Percentiles rank a stretch among this genome's conserved stretches.
Evolutionary conservation across 306 rosid genomes (phyloP).

Genomic region (Gastrolobium bilobum): DNA sequence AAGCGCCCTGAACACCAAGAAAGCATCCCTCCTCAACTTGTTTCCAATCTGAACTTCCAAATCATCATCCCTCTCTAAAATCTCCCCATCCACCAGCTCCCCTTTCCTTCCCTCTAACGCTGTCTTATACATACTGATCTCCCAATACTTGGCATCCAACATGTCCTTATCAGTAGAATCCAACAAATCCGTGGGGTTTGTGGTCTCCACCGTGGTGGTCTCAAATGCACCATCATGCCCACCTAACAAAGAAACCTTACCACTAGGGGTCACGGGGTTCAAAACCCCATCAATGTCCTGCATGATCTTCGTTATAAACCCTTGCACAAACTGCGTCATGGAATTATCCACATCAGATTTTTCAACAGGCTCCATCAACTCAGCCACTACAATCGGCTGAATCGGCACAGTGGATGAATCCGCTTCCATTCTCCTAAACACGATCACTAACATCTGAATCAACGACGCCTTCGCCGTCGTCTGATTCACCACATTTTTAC

Average conservation of each 20-base stretch:
- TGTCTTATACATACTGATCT: slow-evolving; percentile 98
- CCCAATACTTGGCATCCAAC: slow-evolving; percentile 99
- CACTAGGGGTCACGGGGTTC: slow-evolving; percentile 73
- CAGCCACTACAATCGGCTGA: slow-evolving; percentile 98
- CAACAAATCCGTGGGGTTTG: slow-evolving; percentile 94
- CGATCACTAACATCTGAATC: slow-evolving; percentile 97
- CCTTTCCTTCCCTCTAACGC: slow-evolving; percentile 97
- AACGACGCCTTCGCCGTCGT: slow-evolving; percentile 96
- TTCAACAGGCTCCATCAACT: slow-evolving; percentile 86
- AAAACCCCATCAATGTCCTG: slow-evolving; percentile 98
- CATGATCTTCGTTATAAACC: slow-evolving; percentile 95
- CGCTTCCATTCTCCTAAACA: slow-evolving; percentile 98
- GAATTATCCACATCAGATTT: slow-evolving; percentile 78
- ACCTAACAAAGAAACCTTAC: slow-evolving; percentile 60
- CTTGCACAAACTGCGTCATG: slow-evolving; percentile 92
- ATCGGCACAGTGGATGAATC: slow-evolving; percentile 95
- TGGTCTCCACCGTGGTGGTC: slow-evolving; percentile 91
- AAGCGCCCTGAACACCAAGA: slow-evolving; percentile 95
- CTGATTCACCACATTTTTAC: slow-evolving; percentile 91
- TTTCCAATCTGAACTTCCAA: slow-evolving; percentile 99
- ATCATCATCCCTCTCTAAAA: slow-evolving; percentile 90
- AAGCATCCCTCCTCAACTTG: slow-evolving; percentile 94
- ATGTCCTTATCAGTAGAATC: slow-evolving; percentile 99
- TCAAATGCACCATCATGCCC: slow-evolving; percentile 98
- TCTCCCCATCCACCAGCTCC: slow-evolving; percentile 91